Evolutionary conservation across 768 basidiomycete genomes (phyloP), one percentile per base, ranked within the genome.

Genomic region (Megacollybia marginata): DNA sequence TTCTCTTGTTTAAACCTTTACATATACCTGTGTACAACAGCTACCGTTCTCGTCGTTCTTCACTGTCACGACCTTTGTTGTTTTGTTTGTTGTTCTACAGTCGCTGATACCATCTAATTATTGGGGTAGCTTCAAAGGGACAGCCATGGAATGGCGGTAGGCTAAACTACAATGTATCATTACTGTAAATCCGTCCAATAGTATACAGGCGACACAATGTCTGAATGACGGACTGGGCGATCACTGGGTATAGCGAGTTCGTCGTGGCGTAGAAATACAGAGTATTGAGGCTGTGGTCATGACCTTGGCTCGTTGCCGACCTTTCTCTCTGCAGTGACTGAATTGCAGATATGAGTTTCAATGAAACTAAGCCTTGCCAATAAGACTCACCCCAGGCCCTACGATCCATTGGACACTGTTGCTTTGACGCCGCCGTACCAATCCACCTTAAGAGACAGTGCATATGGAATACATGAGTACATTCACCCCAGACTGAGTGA

Each of bases 381-480:
- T 15, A 28, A 7, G 5, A 72, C 86, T 52, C 55, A 94, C 93
- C 85, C 95, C 95, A 99, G 2, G 84, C 72, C 58, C 92, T 71
- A 31, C 96, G 75, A 62, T 98, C 95, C 92, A 99, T 94, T n/a
- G 96, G 96, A 73, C 96, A 99, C 57, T 94, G 92, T 57, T 88
- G 85, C 64, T 97, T 97, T 33, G 89, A 93, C 12, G 88, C 82
- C 5, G 81, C 70, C 0, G 93, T 94, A 4, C 84, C 84, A 52
- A 97, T 80, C 96, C 96, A 99, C 65, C 97, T 96, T 55, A 95
- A 75, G 11, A 99, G 69, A 67, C 95, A 98, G 64, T 99, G 95
- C 91, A 97, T 93, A 63, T 99, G 96, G 61, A 98, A 99, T 50
- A 96, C 83, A 63, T 98, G 96, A 6, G 83, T 91, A 62, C 95